phyloP scores from a whole-genome alignment of 169 alveolate species.

The Amoebophrya sp. region DNA sequence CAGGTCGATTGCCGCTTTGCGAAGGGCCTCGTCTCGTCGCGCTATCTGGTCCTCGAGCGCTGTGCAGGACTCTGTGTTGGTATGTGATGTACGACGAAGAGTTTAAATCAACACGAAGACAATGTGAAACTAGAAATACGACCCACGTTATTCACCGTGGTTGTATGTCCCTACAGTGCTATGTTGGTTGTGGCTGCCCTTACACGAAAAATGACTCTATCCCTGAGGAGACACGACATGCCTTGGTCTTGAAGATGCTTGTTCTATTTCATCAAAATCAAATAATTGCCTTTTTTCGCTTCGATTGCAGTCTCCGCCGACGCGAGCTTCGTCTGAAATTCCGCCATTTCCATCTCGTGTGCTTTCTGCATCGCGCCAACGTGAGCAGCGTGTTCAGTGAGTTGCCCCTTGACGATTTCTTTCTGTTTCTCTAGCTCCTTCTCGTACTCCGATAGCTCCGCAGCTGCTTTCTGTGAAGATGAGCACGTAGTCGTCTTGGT shows the following conservation, averaged over 20 bases:
- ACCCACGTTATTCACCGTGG: too few species aligned
- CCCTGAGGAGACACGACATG: neutral
- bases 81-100: too few species aligned
- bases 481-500: neutral
- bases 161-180: neutral
- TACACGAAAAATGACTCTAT: neutral
- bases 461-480: neutral
- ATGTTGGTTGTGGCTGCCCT: neutral
- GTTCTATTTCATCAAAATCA: neutral
- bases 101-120: too few species aligned
- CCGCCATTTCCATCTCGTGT: neutral
- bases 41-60: too few species aligned
- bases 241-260: neutral
- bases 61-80: too few species aligned
- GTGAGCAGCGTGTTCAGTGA: neutral
- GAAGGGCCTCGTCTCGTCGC: too few species aligned
- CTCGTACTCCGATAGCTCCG: neutral
- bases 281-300: neutral
- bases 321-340: neutral
- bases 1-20: too few species aligned
- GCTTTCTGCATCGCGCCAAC: neutral
- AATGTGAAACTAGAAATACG: too few species aligned
- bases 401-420: neutral
- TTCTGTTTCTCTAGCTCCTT: neutral
- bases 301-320: neutral